Percentiles rank a stretch among this genome's conserved stretches.
These are phyloP conservation scores for Eimeria tenella DNA, from an alignment of 169 alveolate species.

Conservation along the genomic window DNA sequence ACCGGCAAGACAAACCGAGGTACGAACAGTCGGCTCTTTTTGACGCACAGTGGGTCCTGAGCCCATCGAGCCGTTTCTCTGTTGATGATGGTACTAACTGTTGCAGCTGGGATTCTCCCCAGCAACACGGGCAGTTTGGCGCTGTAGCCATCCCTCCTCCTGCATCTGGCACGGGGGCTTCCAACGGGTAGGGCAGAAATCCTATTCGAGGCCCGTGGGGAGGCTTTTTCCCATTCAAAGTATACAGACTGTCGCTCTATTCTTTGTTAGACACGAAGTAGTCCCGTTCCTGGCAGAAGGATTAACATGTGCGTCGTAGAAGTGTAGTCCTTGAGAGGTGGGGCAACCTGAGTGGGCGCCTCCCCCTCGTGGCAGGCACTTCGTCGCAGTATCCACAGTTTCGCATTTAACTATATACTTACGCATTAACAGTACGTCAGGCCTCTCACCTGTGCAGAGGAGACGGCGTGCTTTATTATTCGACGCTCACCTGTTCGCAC, in stretches of 20 bases:
- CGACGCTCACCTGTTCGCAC: too few species aligned
- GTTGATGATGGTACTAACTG: not conserved
- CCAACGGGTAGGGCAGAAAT: not conserved
- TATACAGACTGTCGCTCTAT: conserved; percentile 21
- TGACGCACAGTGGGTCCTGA: not conserved
- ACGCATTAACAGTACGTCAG: too few species aligned
- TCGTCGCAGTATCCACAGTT: too few species aligned
- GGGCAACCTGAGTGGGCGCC: too few species aligned
- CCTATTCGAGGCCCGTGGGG: not conserved
- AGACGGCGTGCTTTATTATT: too few species aligned
- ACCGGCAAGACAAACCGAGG: not conserved
- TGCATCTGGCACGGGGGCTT: conserved; percentile 20
- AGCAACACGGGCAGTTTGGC: conserved; percentile 33
- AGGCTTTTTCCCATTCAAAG: not conserved
- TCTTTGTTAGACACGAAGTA: not conserved
- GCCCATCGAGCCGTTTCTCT: conserved; percentile 3
- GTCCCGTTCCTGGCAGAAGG: not conserved
- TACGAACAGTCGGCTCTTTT: not conserved
- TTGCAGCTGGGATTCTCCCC: conserved; percentile 31
- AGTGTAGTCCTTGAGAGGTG: too few species aligned
- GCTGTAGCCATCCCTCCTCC: conserved; percentile 11
- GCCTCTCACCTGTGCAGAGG: too few species aligned
- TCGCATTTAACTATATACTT: too few species aligned
- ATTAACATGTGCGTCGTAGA: too few species aligned
- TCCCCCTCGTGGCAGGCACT: too few species aligned